Evolutionary conservation across 371 early-diverging fungal genomes (phyloP).

Genomic region (Mortierella sp.): DNA sequence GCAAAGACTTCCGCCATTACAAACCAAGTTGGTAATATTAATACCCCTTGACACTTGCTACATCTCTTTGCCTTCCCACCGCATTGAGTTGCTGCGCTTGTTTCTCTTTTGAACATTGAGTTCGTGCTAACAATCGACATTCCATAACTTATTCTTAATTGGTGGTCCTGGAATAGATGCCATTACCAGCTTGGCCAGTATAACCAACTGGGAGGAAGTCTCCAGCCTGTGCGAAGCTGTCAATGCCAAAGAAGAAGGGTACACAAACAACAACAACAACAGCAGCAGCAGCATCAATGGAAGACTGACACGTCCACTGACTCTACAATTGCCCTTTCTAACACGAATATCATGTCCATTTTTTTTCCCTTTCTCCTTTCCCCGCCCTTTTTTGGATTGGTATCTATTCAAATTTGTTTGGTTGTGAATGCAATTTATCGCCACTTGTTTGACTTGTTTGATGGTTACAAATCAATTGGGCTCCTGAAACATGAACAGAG

Average conservation of each 20-base stretch:
- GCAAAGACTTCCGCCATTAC: constrained; percentile 43
- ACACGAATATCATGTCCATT: not conserved
- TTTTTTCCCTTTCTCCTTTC: not conserved
- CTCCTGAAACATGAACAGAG: constrained; percentile 14
- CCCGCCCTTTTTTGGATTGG: not conserved
- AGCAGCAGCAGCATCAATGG: not conserved
- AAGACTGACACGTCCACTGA: not conserved
- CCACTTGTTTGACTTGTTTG: not conserved
- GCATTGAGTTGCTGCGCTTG: too few relatives aligned
- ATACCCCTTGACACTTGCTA: not conserved
- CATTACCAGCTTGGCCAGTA: constrained; percentile 31
- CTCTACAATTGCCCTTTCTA: not conserved
- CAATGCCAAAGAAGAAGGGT: constrained; percentile 55
- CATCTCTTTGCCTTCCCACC: too few relatives aligned
- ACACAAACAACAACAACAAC: constrained; percentile 2
- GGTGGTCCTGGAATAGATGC: constrained; percentile 7
- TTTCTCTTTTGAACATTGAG: too few relatives aligned
- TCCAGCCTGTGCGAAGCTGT: constrained; percentile 39
- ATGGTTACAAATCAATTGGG: not conserved
- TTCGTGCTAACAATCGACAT: too few relatives aligned
- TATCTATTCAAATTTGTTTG: not conserved
- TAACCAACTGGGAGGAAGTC: constrained; percentile 46
- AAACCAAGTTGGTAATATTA: constrained; percentile 41
- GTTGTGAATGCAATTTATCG: not conserved
- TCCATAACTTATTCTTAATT: too few relatives aligned